Base-by-base conservation (phyloP, 306 rosid species). In the Prunus kanzakura region DNA sequence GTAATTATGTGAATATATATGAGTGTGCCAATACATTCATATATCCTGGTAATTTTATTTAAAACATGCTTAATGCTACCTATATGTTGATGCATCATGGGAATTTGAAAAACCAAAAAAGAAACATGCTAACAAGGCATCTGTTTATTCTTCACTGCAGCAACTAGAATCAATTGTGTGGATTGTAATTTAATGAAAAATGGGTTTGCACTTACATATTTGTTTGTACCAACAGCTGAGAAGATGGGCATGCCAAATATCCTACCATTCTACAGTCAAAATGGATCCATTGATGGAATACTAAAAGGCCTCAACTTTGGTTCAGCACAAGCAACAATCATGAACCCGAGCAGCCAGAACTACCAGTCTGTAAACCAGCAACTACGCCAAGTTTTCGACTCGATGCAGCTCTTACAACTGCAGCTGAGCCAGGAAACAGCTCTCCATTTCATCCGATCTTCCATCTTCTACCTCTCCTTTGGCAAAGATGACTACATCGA, bases 301-400 rank as follows among this genome's bases (percentile, higher is more conserved):
- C 73, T 67, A 3, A 84, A 78, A 32, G 98, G 98, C 61, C 80
- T 91, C 61, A 93, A 87, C 80, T 93, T 86, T 30, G 98, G 98
- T 0, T 90, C 98, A 12, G 88, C 97, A 64, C 93, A 87, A 51
- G 96, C 98, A 73, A 90, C 87, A 23, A 87, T 93, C 81, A 77
- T 93, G 86, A 87, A 82, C 80, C 89, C 73, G n/a, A 79, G 78
- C 79, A 75, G 86, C 83, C 84, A 65, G 78, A 88, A 86, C 81
- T 87, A 84, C 81, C 98, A 93, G 82, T 91, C 97, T 75, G 93
- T 87, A 15, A 93, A 77, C 89, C 93, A 91, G 71, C 97, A 91
- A 75, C 86, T 91, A 18, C 92, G 98, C 64, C 98, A 93, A 72
- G 91, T 80, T 50, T 83, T 87, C 5, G 97, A 93, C 80, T 78